Evolutionary conservation across 176 grass and related monocot genomes (phyloP), one percentile per base, ranked within the genome.

Genomic region (Puccinellia tenuiflora): DNA sequence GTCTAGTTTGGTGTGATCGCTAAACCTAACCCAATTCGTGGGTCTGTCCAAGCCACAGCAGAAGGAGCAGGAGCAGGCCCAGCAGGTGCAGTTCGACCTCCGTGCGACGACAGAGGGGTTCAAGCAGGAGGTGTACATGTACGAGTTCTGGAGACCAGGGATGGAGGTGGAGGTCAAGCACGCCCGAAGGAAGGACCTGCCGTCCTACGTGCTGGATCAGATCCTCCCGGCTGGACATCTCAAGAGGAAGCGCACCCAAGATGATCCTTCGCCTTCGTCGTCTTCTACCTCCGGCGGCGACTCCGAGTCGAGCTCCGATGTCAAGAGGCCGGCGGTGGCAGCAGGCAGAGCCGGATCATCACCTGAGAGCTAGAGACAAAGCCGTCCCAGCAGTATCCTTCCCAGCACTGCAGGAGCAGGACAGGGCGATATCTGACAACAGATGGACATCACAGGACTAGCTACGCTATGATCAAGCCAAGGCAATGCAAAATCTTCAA

Each of bases 41-140:
- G 92, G 92, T n/a, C 40, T 97, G 86, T 86, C 89, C 57, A 72
- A 82, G 35, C 76, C 70, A 56, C 57, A 29, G 35, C 24, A 15
- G 16, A 34, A 17, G 24, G 51, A 6, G 12, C 11, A 5, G 28
- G 0, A 38, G 48, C 9, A 3, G 51, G 63, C 67, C 57, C 11
- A n/a, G n/a, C 89, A 45, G 68, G 39, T 81, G 57, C 85, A 85
- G 53, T 97, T 97, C 73, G 92, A 97, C 70, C 91, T 97, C 40
- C 90, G 92, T 2, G 81, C 68, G 17, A 97, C 95, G 42, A 77
- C 82, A 34, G 86, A 91, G 2, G 94, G 85, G 68, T 97, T 97
- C 78, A 83, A 47, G 73, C 67, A 80, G 66, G 79, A 88, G 68
- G 81, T 94, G 28, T 87, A 90, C 77, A 87, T 42, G 73, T 97